Conservation (phyloP, 208 protist species). For the Acanthamoeba sp. region DNA sequence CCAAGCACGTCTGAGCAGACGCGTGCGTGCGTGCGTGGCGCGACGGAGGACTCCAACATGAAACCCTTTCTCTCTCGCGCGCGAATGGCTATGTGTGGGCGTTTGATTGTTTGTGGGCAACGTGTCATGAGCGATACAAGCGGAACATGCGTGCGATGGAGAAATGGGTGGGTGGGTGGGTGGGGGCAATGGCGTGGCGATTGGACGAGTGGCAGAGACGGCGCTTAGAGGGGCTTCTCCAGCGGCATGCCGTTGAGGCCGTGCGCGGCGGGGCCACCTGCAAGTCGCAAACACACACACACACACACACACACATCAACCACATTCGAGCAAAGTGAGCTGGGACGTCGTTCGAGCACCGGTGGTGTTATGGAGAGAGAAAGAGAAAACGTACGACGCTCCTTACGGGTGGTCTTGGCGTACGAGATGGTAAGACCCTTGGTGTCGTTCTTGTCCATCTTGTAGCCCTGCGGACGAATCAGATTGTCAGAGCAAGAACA, state of each 20-base stretch:
- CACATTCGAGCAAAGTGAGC: no score
- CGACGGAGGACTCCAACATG: no score
- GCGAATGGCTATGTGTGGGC: no score
- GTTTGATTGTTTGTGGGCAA: no score
- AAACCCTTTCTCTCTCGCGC: no score
- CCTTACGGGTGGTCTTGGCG: conserved; percentile 73
- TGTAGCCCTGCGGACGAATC: neutral
- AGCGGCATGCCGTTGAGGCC: neutral
- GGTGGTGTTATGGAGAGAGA: no score
- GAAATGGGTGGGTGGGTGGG: neutral
- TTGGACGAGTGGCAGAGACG: no score
- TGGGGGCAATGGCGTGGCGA: neutral
- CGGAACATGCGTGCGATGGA: neutral
- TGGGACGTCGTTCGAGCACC: no score
- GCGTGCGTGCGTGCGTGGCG: no score
- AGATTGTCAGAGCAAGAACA: neutral
- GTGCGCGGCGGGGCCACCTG: neutral
- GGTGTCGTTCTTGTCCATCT: conserved; percentile 71
- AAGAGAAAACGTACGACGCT: neutral
- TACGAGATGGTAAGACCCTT: conserved; percentile 74
- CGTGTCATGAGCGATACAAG: neutral
- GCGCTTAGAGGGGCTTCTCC: neutral
- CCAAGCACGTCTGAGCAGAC: neutral
- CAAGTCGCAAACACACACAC: no score
- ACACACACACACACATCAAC: no score